Conservation (phyloP, 352 stramenopile species). For the Phytophthora sojae region DNA sequence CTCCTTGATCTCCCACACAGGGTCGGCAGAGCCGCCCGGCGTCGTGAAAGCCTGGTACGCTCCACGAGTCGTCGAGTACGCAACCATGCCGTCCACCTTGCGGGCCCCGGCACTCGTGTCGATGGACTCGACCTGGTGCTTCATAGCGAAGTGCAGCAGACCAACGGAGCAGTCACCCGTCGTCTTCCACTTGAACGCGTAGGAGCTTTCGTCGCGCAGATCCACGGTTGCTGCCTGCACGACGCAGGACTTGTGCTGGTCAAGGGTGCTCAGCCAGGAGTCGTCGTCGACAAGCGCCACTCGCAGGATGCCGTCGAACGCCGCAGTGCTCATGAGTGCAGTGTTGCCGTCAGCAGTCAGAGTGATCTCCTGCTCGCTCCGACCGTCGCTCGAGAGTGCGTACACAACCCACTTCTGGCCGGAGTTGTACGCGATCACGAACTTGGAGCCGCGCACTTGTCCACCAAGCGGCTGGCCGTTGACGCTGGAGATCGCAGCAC, state of each 20-base stretch:
- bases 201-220: slow-evolving; percentile 53
- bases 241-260: slow-evolving; percentile 63
- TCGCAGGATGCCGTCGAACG: slow-evolving; percentile 60
- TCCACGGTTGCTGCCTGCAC: slow-evolving; percentile 50
- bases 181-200: slow-evolving; percentile 71
- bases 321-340: slow-evolving; percentile 38
- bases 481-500: slow-evolving; percentile 49
- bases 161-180: slow-evolving; percentile 55
- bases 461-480: slow-evolving; percentile 45
- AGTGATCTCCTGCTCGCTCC: slow-evolving; percentile 50
- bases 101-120: slow-evolving; percentile 37
- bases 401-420: slow-evolving; percentile 72
- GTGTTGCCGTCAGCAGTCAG: slow-evolving; percentile 45
- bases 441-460: slow-evolving; percentile 48
- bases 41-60: slow-evolving; percentile 54
- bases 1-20: slow-evolving; percentile 61
- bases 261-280: slow-evolving; percentile 44
- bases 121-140: slow-evolving; percentile 59
- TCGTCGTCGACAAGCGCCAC: slow-evolving; percentile 52
- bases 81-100: slow-evolving; percentile 46
- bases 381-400: slow-evolving; percentile 49
- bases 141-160: slow-evolving; percentile 67
- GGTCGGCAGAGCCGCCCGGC: slow-evolving; percentile 16
- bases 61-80: slow-evolving; percentile 65
- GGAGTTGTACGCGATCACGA: slow-evolving; percentile 61